Base-by-base conservation (phyloP, 495 filamentous ascomycete species). In the Sporormia fimetaria region DNA sequence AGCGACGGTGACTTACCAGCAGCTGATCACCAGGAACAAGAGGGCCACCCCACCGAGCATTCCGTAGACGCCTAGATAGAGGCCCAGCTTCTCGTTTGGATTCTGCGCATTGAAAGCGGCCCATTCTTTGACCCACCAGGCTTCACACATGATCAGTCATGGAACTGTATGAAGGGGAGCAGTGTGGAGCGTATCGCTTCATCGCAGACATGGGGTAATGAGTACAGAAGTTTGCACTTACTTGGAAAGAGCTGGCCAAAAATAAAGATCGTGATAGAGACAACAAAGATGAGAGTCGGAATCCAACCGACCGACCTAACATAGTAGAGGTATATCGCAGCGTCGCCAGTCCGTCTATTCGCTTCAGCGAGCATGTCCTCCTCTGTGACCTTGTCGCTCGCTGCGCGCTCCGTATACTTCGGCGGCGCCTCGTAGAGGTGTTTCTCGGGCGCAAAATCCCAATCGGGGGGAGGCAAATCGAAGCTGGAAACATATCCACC, bases 111-210 rank as follows among this genome's bases (percentile, higher is more conserved):
- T 71, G 8, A 63, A 63, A 4, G 36, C 44, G 6, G 71, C 61
- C 73, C 73, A 76, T 63, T 63, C 70, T 42, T 69, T 65, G 3
- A 76, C 44, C 73, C 71, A 76, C 26, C 75, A 61, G 24, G 60
- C 64, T 69, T 17, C 29, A 14, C 6, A 21, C 6, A 18, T 3
- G 16, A 15, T 18, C 27, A 14, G 14, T 28, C 7, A 4, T 3
- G 27, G 10, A 16, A 10, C 31, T 5, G 33, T 10, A 12, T 32
- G 14, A 4, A 9, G 20, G 4, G 18, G 24, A 21, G n/a, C 16
- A 3, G 3, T n/a, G n/a, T n/a, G n/a, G n/a, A n/a, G n/a, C n/a
- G n/a, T n/a, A n/a, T n/a, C n/a, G n/a, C n/a, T n/a, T n/a, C n/a
- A n/a, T n/a, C n/a, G n/a, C n/a, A n/a, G n/a, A n/a, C n/a, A n/a